Conservation (phyloP, 139 green algal genomes). For the Chlamydomonas applanata region DNA sequence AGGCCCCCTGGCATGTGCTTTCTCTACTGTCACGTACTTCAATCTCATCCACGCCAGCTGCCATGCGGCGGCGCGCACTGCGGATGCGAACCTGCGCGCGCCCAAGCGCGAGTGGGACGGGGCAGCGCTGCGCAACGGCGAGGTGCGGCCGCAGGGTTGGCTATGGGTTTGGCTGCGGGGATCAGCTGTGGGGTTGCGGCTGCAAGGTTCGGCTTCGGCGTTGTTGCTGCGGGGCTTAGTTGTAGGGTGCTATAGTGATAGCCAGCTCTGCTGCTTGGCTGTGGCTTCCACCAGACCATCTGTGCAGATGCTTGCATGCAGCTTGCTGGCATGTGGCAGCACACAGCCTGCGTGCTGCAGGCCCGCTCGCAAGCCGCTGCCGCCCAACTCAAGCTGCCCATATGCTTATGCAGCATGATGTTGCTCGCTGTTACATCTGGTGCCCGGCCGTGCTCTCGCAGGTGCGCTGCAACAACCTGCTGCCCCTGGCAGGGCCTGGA, state of each 20-base stretch:
- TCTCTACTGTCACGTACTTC: slow-evolving; percentile 53
- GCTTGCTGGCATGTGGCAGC: too few species aligned
- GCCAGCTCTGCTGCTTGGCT: too few species aligned
- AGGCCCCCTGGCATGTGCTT: slow-evolving; percentile 1
- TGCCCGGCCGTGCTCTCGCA: neutral
- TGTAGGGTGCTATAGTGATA: too few species aligned
- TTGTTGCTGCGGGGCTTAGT: too few species aligned
- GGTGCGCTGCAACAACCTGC: slow-evolving; percentile 60
- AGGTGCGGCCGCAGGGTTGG: too few species aligned
- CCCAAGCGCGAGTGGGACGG: slow-evolving; percentile 75
- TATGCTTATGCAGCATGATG: neutral
- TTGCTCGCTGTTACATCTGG: neutral
- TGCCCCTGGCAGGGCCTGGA: slow-evolving; percentile 40
- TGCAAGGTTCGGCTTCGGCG: too few species aligned
- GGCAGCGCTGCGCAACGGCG: slow-evolving; percentile 61
- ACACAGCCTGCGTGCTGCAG: neutral
- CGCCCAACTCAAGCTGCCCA: neutral
- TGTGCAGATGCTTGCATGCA: too few species aligned
- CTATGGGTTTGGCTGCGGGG: too few species aligned
- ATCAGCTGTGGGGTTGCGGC: too few species aligned
- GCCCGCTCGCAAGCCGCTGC: neutral
- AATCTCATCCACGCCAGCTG: slow-evolving; percentile 70
- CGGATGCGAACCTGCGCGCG: slow-evolving; percentile 44
- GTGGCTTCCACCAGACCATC: too few species aligned
- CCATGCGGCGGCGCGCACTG: slow-evolving; percentile 50